Percentiles rank a stretch among this genome's conserved stretches.
These are phyloP conservation scores for Neurospora pannonica DNA, from an alignment of 495 filamentous ascomycete genomes.

Conservation along the genomic window DNA sequence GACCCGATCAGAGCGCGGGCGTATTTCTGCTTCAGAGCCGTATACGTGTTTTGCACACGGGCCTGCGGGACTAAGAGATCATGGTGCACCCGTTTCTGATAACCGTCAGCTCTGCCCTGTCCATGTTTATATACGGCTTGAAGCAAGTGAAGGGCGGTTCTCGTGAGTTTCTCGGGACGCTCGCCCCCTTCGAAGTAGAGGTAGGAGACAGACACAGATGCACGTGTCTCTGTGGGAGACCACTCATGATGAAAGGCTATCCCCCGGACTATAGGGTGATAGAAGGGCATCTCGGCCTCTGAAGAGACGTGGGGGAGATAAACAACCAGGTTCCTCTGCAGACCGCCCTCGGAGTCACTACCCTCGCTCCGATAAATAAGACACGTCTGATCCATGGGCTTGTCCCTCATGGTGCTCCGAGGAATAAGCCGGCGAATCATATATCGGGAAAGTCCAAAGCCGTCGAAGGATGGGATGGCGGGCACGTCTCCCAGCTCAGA, in stretches of 20 bases:
- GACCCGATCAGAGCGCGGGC: slow-evolving; percentile 51
- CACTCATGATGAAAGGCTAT: slow-evolving; percentile 68
- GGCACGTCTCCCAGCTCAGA: background rate
- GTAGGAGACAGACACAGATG: slow-evolving; percentile 59
- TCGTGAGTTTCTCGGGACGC: slow-evolving; percentile 45
- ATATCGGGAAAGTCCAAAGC: slow-evolving; percentile 25
- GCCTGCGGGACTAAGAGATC: slow-evolving; percentile 68
- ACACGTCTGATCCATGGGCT: slow-evolving; percentile 68
- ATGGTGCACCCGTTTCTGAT: slow-evolving; percentile 65
- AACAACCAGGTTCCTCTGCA: slow-evolving; percentile 50
- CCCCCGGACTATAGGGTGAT: slow-evolving; percentile 66
- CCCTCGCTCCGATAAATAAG: slow-evolving; percentile 45
- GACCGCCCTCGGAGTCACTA: slow-evolving; percentile 1
- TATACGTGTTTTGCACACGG: slow-evolving; percentile 69
- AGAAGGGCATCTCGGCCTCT: slow-evolving; percentile 63
- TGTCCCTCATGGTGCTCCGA: slow-evolving; percentile 67
- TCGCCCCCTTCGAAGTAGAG: slow-evolving; percentile 43
- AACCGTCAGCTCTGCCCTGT: slow-evolving; percentile 49
- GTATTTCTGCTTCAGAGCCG: slow-evolving; percentile 68
- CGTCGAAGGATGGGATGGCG: slow-evolving; percentile 12
- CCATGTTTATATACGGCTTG: slow-evolving; percentile 69
- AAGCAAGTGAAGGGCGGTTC: slow-evolving; percentile 64
- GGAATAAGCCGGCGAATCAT: slow-evolving; percentile 71
- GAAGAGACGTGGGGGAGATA: slow-evolving; percentile 65
- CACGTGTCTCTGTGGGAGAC: slow-evolving; percentile 25